These are phyloP conservation scores for Entomortierella parvispora DNA, from an alignment of 192 early-diverging fungal genomes.

Conservation along the genomic window DNA sequence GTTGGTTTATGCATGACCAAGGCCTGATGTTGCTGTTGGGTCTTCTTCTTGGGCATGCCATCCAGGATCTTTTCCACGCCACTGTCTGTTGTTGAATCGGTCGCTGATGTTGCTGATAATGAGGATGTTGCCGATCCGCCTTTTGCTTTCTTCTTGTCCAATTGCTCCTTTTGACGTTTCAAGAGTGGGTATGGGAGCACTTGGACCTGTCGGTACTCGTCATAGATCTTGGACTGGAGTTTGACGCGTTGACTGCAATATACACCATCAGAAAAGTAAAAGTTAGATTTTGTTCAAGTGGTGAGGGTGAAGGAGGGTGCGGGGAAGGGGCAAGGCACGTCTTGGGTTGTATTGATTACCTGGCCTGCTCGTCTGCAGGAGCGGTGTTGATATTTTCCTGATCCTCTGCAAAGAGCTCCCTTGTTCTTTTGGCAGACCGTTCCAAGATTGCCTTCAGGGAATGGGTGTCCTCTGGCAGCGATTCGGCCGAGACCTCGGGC, in stretches of 20 bases:
- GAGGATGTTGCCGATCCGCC: slow-evolving; percentile 9
- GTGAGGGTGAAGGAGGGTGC: too few species aligned
- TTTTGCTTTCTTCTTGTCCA: slow-evolving; percentile 55
- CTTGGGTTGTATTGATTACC: slow-evolving; percentile 10
- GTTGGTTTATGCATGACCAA: slow-evolving; percentile 53
- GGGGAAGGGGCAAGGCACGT: too few species aligned
- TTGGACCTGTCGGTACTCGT: slow-evolving; percentile 74
- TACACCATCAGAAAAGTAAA: neutral
- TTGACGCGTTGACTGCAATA: slow-evolving; percentile 70
- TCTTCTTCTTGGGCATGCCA: slow-evolving; percentile 50
- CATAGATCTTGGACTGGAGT: slow-evolving; percentile 77
- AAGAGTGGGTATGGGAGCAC: slow-evolving; percentile 72
- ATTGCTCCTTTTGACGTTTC: slow-evolving; percentile 59
- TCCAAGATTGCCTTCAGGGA: slow-evolving; percentile 26
- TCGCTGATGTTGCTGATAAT: neutral
- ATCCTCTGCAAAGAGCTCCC: slow-evolving; percentile 46
- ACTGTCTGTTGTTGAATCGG: slow-evolving; percentile 29
- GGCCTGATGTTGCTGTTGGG: slow-evolving; percentile 28
- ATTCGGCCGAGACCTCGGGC: slow-evolving; percentile 17
- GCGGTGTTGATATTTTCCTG: slow-evolving; percentile 23
- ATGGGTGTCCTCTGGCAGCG: slow-evolving; percentile 12
- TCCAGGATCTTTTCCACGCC: slow-evolving; percentile 59
- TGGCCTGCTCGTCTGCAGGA: slow-evolving; percentile 33
- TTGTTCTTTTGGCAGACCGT: slow-evolving; percentile 34
- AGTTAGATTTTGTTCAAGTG: neutral